Evolutionary conservation across 805 yeast species (phyloP).

Genomic region (Metschnikowia lunata): DNA sequence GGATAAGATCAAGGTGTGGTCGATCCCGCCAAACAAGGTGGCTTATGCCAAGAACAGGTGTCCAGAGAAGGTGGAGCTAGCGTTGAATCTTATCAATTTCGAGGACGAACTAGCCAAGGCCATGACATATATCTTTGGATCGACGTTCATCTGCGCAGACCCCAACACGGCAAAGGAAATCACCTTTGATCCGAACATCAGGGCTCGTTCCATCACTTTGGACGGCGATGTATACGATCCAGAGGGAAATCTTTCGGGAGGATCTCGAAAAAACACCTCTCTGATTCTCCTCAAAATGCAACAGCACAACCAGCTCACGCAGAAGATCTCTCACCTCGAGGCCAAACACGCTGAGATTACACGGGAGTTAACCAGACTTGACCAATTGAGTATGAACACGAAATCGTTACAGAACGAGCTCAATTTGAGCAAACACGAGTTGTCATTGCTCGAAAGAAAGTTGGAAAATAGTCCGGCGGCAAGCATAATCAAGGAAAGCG

Average conservation of each 20-base stretch:
- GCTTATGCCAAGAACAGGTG: conserved; percentile 68
- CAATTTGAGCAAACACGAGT: conserved; percentile 54
- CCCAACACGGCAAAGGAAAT: conserved; percentile 83
- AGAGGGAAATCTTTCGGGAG: conserved; percentile 92
- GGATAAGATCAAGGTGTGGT: conserved; percentile 70
- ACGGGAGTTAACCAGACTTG: conserved; percentile 39
- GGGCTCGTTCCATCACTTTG: conserved; percentile 78
- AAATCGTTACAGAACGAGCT: conserved; percentile 54
- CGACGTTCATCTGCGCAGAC: conserved; percentile 81
- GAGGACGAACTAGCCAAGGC: conserved; percentile 70
- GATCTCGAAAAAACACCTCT: conserved; percentile 63
- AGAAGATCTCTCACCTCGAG: conserved; percentile 39
- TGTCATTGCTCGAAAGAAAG: conserved; percentile 51
- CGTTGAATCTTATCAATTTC: conserved; percentile 73
- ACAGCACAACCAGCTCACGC: conserved; percentile 48
- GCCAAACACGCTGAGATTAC: conserved; percentile 38
- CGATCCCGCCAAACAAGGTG: conserved; percentile 49
- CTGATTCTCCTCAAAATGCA: conserved; percentile 64
- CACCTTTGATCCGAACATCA: conserved; percentile 79
- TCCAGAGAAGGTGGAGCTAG: conserved; percentile 86
- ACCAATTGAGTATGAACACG: conserved; percentile 45
- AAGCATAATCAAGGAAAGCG: conserved; percentile 48
- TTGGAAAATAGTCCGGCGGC: conserved; percentile 54
- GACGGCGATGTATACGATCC: conserved; percentile 97
- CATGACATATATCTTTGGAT: conserved; percentile 88